These are phyloP conservation scores for Escallonia herrerae DNA, from an alignment of 129 eudicot genomes.

Conservation along the genomic window DNA sequence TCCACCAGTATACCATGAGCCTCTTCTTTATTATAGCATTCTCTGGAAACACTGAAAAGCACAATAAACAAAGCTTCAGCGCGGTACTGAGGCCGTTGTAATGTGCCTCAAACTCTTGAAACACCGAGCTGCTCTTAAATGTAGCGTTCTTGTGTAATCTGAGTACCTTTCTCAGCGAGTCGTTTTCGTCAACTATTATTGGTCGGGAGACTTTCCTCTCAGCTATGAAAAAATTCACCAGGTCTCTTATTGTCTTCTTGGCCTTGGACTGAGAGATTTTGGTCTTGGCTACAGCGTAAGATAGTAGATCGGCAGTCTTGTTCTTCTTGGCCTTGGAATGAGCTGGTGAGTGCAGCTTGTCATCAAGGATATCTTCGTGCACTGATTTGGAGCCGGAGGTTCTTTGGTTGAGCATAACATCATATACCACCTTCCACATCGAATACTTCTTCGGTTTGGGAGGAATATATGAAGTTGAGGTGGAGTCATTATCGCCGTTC, in stretches of 20 bases:
- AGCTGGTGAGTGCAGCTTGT: no score
- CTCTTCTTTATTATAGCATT: not conserved
- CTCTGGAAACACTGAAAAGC: not conserved
- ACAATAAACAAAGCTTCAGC: not conserved
- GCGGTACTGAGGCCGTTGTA: not conserved
- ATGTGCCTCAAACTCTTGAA: not conserved
- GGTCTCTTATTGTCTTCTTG: not conserved
- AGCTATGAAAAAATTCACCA: not conserved
- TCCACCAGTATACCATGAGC: not conserved
- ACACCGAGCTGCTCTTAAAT: not conserved
- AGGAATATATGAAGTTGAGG: no score
- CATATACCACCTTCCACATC: no score
- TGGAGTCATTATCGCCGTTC: not conserved
- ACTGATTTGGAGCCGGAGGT: no score
- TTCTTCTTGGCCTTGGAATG: not conserved
- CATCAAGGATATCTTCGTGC: no score
- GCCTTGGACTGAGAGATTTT: not conserved
- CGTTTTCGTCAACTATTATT: not conserved
- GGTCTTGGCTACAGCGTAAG: not conserved
- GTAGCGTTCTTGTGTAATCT: not conserved
- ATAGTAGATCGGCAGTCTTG: not conserved
- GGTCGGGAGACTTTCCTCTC: not conserved
- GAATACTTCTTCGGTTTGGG: no score
- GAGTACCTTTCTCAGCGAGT: not conserved
- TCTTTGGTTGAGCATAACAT: no score